phyloP scores from a whole-genome alignment of 176 grass and related monocot species.

The Neostapfia colusana region DNA sequence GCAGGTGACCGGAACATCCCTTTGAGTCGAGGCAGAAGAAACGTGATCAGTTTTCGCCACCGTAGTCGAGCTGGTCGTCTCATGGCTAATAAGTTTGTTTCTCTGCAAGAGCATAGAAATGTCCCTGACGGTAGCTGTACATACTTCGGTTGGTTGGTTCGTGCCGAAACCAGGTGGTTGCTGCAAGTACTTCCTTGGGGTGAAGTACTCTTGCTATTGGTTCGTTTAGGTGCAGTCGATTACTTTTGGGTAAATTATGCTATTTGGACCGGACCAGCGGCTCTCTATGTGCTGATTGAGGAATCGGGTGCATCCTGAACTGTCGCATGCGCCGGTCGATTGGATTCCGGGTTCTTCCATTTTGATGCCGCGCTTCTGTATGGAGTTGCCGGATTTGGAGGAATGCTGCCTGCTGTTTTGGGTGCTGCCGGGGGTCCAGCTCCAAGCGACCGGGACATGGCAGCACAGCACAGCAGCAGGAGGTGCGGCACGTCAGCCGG shows the following conservation, averaged over 20 bases:
- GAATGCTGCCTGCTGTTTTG: background rate
- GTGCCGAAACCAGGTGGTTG: background rate
- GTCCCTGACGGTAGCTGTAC: slow-evolving; percentile 26
- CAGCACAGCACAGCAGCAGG: no score
- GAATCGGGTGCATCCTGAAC: background rate
- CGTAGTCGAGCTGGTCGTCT: background rate
- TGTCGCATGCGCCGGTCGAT: slow-evolving; percentile 21
- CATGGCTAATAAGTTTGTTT: background rate
- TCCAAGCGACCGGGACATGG: background rate
- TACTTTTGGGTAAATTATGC: slow-evolving; percentile 30
- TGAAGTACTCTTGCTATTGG: slow-evolving; percentile 8
- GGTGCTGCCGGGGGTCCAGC: background rate
- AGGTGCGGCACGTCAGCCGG: slow-evolving; percentile 1
- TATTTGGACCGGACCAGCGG: slow-evolving; percentile 13
- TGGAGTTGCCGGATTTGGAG: slow-evolving; percentile 15
- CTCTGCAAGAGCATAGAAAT: slow-evolving; percentile 4
- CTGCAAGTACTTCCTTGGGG: slow-evolving; percentile 10
- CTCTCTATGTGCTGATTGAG: background rate
- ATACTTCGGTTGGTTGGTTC: slow-evolving; percentile 29
- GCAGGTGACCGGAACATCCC: slow-evolving; percentile 29
- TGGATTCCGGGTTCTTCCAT: slow-evolving; percentile 40
- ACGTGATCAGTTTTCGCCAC: background rate
- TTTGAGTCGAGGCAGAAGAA: background rate
- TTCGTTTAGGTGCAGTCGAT: slow-evolving; percentile 23
- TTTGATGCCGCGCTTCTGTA: slow-evolving; percentile 18